Percentiles rank a stretch among this genome's conserved stretches.
Evolutionary conservation across 306 rosid genomes (phyloP).

Genomic region (Arachis stenosperma): DNA sequence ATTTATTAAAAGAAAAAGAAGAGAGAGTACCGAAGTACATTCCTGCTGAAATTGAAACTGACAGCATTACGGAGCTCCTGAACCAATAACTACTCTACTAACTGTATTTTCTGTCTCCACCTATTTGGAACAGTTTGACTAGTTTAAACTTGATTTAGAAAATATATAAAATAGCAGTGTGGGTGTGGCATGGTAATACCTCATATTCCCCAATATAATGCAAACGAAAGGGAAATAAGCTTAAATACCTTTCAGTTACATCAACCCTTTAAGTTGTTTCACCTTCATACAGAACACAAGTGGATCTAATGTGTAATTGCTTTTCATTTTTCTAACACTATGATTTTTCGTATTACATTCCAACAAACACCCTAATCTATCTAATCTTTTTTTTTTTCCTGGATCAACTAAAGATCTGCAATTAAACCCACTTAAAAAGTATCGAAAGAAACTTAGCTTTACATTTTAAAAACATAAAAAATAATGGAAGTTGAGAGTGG

Average conservation of each 20-base stretch:
- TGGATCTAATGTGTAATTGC: conserved; percentile 19
- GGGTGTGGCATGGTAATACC: conserved; percentile 1
- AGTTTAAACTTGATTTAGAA: conserved; percentile 4
- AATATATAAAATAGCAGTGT: neutral
- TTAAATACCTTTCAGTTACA: too few relatives aligned
- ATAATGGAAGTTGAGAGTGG: conserved; percentile 11
- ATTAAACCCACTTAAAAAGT: neutral
- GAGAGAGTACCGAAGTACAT: neutral
- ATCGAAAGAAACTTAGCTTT: neutral
- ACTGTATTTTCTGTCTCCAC: neutral
- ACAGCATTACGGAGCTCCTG: neutral
- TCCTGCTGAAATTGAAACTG: neutral
- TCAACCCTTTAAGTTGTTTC: conserved; percentile 1
- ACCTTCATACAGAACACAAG: conserved; percentile 19
- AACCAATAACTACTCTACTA: neutral
- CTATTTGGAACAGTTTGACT: neutral
- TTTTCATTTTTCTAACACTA: neutral
- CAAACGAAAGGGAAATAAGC: neutral
- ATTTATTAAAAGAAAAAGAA: neutral
- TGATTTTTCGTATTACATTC: neutral
- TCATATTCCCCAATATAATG: neutral
- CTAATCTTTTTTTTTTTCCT: conserved; percentile 9
- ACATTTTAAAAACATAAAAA: neutral
- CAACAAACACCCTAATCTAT: conserved; percentile 16
- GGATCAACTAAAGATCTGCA: conserved; percentile 45